These are phyloP conservation scores for Lepidium aucheri DNA, from an alignment of 345 rosid species.

Conservation along the genomic window DNA sequence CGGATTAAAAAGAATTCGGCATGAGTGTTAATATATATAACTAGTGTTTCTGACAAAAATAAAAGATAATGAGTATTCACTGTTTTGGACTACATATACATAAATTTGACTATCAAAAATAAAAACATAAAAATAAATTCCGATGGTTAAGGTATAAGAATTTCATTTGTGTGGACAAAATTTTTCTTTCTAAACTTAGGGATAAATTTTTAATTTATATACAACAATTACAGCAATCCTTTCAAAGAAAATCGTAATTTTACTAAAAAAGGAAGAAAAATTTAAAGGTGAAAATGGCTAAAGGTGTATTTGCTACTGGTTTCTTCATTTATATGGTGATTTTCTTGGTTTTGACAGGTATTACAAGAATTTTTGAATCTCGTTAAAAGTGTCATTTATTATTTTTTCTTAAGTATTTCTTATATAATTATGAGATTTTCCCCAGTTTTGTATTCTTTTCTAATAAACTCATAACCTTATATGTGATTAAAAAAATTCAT, in stretches of 20 bases:
- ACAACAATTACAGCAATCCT: neutral
- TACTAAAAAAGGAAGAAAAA: neutral
- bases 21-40: too few species aligned
- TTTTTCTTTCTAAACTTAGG: neutral
- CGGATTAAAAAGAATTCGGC: too few species aligned
- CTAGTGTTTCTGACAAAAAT: too few species aligned
- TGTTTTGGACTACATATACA: too few species aligned
- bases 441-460: neutral
- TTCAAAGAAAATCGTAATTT: neutral
- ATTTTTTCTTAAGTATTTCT: neutral
- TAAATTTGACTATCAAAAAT: too few species aligned
- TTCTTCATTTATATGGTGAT: neutral
- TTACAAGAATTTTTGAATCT: neutral
- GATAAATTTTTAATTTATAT: neutral
- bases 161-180: neutral
- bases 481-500: neutral
- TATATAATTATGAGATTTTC: too few species aligned
- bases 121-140: too few species aligned
- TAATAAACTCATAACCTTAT: neutral
- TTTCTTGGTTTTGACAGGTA: neutral
- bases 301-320: neutral
- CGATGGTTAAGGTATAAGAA: neutral
- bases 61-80: too few species aligned
- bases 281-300: neutral
- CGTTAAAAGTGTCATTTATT: neutral